Percentiles rank a stretch among this genome's conserved stretches.
Conservation (phyloP, 306 rosid species). For the Purshia tridentata region DNA sequence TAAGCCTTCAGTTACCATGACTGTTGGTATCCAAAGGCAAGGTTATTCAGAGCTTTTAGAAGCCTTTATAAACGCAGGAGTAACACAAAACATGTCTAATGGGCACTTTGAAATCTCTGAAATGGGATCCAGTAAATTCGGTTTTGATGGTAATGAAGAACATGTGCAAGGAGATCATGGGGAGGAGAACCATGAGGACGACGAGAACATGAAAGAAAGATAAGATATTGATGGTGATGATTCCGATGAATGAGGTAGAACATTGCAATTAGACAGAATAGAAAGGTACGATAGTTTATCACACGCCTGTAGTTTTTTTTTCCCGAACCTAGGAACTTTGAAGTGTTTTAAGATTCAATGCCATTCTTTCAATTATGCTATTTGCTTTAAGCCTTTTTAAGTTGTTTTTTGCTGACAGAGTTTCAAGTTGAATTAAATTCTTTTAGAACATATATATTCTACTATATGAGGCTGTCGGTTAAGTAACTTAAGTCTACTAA, state of each 20-base stretch:
- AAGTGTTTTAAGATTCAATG: not conserved
- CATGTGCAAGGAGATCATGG: conserved; percentile 6
- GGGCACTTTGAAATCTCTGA: conserved; percentile 16
- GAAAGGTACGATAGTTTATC: not conserved
- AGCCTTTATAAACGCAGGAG: not conserved
- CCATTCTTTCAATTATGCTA: not conserved
- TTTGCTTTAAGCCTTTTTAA: not conserved
- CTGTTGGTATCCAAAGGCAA: conserved; percentile 12
- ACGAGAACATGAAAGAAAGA: not conserved
- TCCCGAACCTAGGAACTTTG: not conserved
- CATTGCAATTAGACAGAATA: not conserved
- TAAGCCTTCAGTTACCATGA: conserved; percentile 15
- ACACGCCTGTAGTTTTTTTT: not conserved
- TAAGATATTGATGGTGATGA: conserved; percentile 10
- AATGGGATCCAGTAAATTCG: conserved; percentile 16
- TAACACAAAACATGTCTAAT: not conserved
- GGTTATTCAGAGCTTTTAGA: conserved; percentile 22
- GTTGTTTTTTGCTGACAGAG: not conserved
- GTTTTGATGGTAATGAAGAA: conserved; percentile 9
- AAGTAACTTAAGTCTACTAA: not conserved
- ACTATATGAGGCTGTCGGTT: not conserved
- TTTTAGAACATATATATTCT: not conserved
- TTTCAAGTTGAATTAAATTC: not conserved
- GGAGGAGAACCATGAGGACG: conserved; percentile 2
- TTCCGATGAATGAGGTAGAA: conserved; percentile 12